A percentile compares a stretch with the other conserved stretches of the same genome.
Evolutionary conservation across 169 alveolate genomes (phyloP).

Genomic region (Plasmodium fragile): DNA sequence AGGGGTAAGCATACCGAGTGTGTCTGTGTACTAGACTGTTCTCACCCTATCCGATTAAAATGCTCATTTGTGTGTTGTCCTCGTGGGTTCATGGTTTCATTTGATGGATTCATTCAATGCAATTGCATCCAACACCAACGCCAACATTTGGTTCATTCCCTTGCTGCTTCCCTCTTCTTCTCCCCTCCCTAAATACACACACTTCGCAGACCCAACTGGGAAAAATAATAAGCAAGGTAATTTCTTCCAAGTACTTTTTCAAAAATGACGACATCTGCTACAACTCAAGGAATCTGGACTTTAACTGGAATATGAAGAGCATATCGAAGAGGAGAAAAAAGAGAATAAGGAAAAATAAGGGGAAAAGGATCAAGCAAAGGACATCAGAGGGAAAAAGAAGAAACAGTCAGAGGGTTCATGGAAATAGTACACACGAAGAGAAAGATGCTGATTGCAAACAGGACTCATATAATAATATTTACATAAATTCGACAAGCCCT

Average conservation of each 20-base stretch:
- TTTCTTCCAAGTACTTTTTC: slow-evolving; percentile 69
- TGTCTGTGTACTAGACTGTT: not conserved
- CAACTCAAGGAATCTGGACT: slow-evolving; percentile 42
- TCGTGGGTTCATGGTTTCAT: not conserved
- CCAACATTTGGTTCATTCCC: not conserved
- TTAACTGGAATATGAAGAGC: slow-evolving; percentile 31
- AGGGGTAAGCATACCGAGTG: slow-evolving; percentile 21
- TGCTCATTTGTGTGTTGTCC: not conserved
- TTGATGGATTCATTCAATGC: not conserved
- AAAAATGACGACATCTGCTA: slow-evolving; percentile 74
- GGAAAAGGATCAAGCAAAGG: not conserved
- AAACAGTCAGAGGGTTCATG: not conserved
- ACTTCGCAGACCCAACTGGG: slow-evolving; percentile 66
- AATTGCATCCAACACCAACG: not conserved
- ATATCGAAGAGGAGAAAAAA: not conserved
- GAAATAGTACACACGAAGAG: not conserved
- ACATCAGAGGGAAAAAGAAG: not conserved
- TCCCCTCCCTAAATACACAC: not conserved
- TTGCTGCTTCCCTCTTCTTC: not conserved
- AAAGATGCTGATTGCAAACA: not conserved
- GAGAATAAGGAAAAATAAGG: not conserved
- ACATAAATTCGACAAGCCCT: not conserved
- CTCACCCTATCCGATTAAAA: not conserved
- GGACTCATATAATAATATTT: slow-evolving; percentile 1
- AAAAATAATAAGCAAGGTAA: slow-evolving; percentile 72